These are phyloP conservation scores for Pyrenochaeta sp. DNA, from an alignment of 2,329 filamentous ascomycete genomes.

Conservation along the genomic window DNA sequence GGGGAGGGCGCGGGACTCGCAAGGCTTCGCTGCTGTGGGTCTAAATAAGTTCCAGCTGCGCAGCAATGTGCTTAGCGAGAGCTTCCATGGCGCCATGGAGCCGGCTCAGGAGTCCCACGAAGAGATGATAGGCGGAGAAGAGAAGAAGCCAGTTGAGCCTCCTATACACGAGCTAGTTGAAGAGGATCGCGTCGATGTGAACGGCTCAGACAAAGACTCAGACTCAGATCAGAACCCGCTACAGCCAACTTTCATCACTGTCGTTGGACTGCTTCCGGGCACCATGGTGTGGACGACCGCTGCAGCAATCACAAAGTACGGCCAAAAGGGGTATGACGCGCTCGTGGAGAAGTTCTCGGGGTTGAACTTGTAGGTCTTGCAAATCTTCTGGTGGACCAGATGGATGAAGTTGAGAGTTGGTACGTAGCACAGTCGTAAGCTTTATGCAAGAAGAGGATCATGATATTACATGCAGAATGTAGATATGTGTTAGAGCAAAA, in stretches of 20 bases:
- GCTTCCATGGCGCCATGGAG: too few relatives aligned
- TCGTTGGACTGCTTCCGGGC: slow-evolving; percentile 35
- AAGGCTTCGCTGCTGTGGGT: background rate
- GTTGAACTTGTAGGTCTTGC: background rate
- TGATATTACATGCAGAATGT: background rate
- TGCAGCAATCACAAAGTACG: slow-evolving; percentile 9
- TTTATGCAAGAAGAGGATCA: slow-evolving; percentile 1
- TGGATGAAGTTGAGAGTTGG: background rate
- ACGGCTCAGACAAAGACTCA: background rate
- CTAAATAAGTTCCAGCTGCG: too few relatives aligned
- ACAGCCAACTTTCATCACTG: slow-evolving; percentile 33
- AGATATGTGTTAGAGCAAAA: too few relatives aligned
- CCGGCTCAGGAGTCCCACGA: too few relatives aligned
- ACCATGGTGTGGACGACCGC: slow-evolving; percentile 35
- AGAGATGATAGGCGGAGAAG: too few relatives aligned
- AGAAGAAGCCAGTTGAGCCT: too few relatives aligned
- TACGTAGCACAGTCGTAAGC: background rate
- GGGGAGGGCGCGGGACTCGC: background rate
- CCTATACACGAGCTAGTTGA: too few relatives aligned
- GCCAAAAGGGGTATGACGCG: slow-evolving; percentile 15
- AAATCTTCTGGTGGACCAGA: background rate
- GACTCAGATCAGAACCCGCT: slow-evolving; percentile 9
- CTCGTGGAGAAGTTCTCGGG: slow-evolving; percentile 12
- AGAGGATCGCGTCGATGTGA: background rate
- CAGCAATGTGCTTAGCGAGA: background rate